phyloP scores from a whole-genome alignment of 2,329 filamentous ascomycete species.

The Alternaria solani region DNA sequence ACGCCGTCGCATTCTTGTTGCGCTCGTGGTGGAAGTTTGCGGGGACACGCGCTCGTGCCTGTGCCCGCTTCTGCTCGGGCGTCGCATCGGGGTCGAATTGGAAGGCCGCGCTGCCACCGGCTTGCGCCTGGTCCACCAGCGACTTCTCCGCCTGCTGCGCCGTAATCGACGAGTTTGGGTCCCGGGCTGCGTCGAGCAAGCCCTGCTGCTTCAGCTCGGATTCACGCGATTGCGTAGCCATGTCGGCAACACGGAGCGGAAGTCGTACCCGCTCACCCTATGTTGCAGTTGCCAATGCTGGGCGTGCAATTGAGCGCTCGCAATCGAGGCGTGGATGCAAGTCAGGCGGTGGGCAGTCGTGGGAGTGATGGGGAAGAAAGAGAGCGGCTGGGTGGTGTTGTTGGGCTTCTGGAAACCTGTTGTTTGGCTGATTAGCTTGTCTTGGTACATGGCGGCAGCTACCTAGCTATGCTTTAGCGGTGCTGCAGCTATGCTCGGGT shows the following conservation, averaged over 20 bases:
- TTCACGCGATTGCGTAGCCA: slow-evolving; percentile 45
- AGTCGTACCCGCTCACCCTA: slow-evolving; percentile 11
- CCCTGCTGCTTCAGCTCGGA: slow-evolving; percentile 83
- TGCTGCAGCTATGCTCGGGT: slow-evolving; percentile 11
- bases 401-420: slow-evolving; percentile 13
- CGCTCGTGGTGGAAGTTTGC: slow-evolving; percentile 69
- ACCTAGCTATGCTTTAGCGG: slow-evolving; percentile 20
- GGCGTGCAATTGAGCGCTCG: slow-evolving; percentile 20
- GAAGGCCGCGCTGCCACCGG: slow-evolving; percentile 81
- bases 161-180: slow-evolving; percentile 72
- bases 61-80: slow-evolving; percentile 82
- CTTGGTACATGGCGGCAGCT: slow-evolving; percentile 16
- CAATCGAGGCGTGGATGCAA: neutral
- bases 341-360: neutral
- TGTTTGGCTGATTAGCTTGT: slow-evolving; percentile 16
- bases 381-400: slow-evolving; percentile 9
- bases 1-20: slow-evolving; percentile 70
- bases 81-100: slow-evolving; percentile 87
- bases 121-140: slow-evolving; percentile 78
- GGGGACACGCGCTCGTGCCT: slow-evolving; percentile 72
- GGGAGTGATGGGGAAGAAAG: neutral
- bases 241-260: slow-evolving; percentile 27
- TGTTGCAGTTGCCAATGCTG: slow-evolving; percentile 3
- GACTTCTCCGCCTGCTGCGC: slow-evolving; percentile 75
- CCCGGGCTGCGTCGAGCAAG: slow-evolving; percentile 76